Percentiles rank a stretch among this genome's conserved stretches.
Evolutionary conservation across 1,284 basidiomycete species (phyloP).

Genomic region (Hemileia vastatrix): DNA sequence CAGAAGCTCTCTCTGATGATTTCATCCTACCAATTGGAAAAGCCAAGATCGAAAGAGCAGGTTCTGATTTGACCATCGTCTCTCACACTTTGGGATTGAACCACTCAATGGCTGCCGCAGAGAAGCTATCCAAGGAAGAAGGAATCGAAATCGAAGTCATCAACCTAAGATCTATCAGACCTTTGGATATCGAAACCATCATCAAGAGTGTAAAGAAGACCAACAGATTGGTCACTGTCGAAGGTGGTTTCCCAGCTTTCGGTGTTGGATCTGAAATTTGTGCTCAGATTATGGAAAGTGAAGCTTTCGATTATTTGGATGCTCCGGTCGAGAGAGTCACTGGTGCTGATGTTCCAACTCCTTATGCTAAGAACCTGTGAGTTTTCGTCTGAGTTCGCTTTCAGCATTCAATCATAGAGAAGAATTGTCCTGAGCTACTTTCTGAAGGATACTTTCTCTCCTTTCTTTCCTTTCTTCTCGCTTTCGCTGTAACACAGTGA

Average conservation of each 20-base stretch:
- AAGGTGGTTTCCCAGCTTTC: conserved; percentile 96
- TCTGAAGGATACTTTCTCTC: conserved; percentile 53
- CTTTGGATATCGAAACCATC: conserved; percentile 93
- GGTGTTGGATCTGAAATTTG: conserved; percentile 98
- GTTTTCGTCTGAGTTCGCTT: too few species aligned
- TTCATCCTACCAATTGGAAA: conserved; percentile 90
- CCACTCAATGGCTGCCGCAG: conserved; percentile 83
- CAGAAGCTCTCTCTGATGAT: conserved; percentile 87
- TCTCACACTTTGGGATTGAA: conserved; percentile 95
- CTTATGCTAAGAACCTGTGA: too few species aligned
- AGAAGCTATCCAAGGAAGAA: conserved; percentile 76
- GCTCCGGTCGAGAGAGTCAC: conserved; percentile 95
- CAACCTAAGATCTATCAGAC: conserved; percentile 89
- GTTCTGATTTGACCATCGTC: conserved; percentile 87
- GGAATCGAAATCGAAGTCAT: conserved; percentile 96
- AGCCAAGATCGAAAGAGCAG: conserved; percentile 86
- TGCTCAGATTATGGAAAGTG: conserved; percentile 69
- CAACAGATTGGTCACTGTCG: conserved; percentile 84
- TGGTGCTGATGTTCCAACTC: conserved; percentile 54
- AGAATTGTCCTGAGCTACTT: conserved; percentile 58
- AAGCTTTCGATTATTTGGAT: conserved; percentile 96
- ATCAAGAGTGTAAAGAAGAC: conserved; percentile 96
- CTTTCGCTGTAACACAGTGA: too few species aligned
- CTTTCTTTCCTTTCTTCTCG: not conserved
- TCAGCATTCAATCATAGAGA: not conserved